Conservation (phyloP, 2,329 filamentous ascomycete species). For the Plectosphaerella plurivora region DNA sequence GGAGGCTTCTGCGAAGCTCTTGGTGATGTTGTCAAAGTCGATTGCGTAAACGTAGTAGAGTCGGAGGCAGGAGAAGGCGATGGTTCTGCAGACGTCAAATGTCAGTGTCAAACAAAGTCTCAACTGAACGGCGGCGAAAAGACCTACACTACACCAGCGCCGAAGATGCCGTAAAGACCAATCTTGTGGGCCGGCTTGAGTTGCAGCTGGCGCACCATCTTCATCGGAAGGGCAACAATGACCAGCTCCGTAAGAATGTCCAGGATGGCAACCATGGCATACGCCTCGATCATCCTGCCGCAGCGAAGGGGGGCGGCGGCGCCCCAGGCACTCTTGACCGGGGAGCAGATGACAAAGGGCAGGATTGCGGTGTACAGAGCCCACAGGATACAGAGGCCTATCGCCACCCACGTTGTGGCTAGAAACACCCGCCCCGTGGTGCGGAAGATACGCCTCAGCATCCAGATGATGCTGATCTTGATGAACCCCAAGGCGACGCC, state of each 20-base stretch:
- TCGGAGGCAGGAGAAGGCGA: slow-evolving; percentile 11
- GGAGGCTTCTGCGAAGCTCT: slow-evolving; percentile 7
- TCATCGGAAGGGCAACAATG: slow-evolving; percentile 12
- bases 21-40: slow-evolving; percentile 12
- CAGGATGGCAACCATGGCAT: slow-evolving; percentile 12
- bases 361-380: slow-evolving; percentile 1
- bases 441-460: slow-evolving; percentile 4
- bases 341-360: slow-evolving; percentile 27
- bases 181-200: slow-evolving; percentile 11
- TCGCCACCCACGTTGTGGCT: background rate
- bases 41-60: slow-evolving; percentile 12
- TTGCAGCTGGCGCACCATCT: slow-evolving; percentile 10
- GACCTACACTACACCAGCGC: slow-evolving; percentile 11
- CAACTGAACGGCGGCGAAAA: background rate
- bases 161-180: slow-evolving; percentile 12
- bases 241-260: slow-evolving; percentile 13
- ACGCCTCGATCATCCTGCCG: slow-evolving; percentile 9
- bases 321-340: slow-evolving; percentile 28
- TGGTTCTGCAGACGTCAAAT: slow-evolving; percentile 5
- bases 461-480: slow-evolving; percentile 4
- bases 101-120: background rate
- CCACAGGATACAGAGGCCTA: slow-evolving; percentile 1
- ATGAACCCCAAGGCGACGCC: background rate
- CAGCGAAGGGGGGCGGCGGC: slow-evolving; percentile 18
- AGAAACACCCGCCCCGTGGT: background rate